A percentile compares a stretch with the other conserved stretches of the same genome.
Conservation (phyloP, 768 basidiomycete genomes). For the Albatrellus ellisii region DNA sequence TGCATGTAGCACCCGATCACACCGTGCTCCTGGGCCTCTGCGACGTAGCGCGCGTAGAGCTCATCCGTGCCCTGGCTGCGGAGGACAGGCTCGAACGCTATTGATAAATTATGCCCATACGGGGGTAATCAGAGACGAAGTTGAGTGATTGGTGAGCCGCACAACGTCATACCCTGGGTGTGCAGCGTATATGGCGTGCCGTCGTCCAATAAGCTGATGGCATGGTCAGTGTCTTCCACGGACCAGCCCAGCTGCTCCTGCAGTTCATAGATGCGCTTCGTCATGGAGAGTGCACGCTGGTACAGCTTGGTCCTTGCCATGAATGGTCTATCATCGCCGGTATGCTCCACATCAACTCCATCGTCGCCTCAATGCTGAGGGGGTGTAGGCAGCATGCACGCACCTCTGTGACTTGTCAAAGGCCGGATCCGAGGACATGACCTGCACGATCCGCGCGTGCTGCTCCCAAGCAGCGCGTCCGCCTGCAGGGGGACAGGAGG, state of each 20-base stretch:
- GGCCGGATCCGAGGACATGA: constrained; percentile 39
- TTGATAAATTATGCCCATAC: constrained; percentile 10
- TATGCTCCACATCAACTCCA: neutral
- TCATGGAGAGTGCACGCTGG: constrained; percentile 38
- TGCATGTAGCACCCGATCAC: constrained; percentile 64
- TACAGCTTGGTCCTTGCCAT: constrained; percentile 46
- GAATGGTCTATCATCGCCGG: constrained; percentile 32
- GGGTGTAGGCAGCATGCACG: neutral
- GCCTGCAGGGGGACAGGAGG: constrained; percentile 23
- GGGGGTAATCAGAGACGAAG: constrained; percentile 5
- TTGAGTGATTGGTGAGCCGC: neutral
- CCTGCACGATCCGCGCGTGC: constrained; percentile 27
- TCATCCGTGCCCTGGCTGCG: constrained; percentile 42
- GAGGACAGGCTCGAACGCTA: constrained; percentile 57
- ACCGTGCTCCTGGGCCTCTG: constrained; percentile 36
- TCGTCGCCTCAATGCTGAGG: neutral
- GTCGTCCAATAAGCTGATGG: constrained; percentile 39
- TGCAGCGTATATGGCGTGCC: constrained; percentile 33
- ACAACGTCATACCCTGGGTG: constrained; percentile 19
- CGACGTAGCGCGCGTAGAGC: constrained; percentile 38
- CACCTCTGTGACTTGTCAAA: constrained; percentile 51
- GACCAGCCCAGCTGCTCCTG: constrained; percentile 41
- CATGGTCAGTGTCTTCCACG: constrained; percentile 30
- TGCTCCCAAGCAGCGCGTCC: constrained; percentile 37
- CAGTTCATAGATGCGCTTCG: constrained; percentile 47